Percentiles rank a stretch among this genome's conserved stretches.
phyloP scores from a whole-genome alignment of 1,284 basidiomycete species.

The Papiliotrema fonsecae region DNA sequence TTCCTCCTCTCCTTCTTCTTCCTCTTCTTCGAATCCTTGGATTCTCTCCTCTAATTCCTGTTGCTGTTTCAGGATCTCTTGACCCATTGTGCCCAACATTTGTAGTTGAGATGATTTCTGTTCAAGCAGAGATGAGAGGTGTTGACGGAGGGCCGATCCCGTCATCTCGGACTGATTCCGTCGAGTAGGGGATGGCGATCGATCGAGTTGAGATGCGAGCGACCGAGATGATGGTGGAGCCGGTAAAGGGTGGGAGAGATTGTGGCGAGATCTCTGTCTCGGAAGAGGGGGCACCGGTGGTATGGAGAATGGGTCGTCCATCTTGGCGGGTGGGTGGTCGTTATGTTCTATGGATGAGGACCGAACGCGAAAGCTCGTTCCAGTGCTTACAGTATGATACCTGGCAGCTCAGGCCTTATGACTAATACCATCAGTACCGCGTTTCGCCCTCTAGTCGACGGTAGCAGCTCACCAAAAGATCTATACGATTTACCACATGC shows the following conservation, averaged over 20 bases:
- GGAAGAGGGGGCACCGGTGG: conserved; percentile 6
- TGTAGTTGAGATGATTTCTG: conserved; percentile 84
- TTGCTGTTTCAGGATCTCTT: conserved; percentile 83
- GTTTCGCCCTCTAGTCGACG: too few relatives aligned
- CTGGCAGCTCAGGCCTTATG: too few relatives aligned
- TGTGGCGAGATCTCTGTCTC: conserved; percentile 38
- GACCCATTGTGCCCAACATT: conserved; percentile 81
- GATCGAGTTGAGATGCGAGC: conserved; percentile 18
- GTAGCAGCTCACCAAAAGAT: too few relatives aligned
- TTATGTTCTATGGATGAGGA: background rate
- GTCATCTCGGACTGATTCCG: conserved; percentile 15
- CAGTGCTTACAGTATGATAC: too few relatives aligned
- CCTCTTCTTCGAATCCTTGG: conserved; percentile 63
- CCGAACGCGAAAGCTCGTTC: too few relatives aligned
- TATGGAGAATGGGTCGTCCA: conserved; percentile 8
- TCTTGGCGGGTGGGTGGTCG: too few relatives aligned
- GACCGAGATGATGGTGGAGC: conserved; percentile 28
- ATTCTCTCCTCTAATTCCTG: conserved; percentile 85
- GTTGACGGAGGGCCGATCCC: conserved; percentile 27
- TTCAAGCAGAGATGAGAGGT: conserved; percentile 75
- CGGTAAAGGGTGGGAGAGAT: conserved; percentile 28
- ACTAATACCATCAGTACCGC: too few relatives aligned
- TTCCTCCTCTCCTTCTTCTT: conserved; percentile 54
- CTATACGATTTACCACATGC: too few relatives aligned
- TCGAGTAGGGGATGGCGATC: conserved; percentile 19